phyloP scores from a whole-genome alignment of 768 basidiomycete genomes.

The Psilocybe cyanescens region DNA sequence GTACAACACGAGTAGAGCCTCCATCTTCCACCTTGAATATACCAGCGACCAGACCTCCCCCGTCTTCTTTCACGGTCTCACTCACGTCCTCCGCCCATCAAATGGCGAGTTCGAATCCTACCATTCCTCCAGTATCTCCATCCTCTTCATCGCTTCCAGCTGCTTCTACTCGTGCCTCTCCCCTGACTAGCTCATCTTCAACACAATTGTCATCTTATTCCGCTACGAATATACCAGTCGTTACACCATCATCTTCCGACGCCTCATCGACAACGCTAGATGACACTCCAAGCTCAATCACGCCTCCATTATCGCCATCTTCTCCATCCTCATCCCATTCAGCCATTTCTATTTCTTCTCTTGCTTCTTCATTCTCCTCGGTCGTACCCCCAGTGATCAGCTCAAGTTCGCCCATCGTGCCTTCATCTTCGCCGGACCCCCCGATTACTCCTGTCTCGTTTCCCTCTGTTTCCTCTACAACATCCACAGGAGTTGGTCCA shows the following conservation, averaged over 20 bases:
- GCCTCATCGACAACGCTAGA: too few relatives aligned
- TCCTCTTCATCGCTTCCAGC: too few relatives aligned
- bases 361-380: too few relatives aligned
- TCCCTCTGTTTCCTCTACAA: conserved; percentile 14
- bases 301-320: neutral
- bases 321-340: neutral
- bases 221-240: too few relatives aligned
- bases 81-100: neutral
- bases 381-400: too few relatives aligned
- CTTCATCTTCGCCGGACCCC: too few relatives aligned
- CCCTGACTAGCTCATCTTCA: too few relatives aligned
- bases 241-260: too few relatives aligned
- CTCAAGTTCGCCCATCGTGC: too few relatives aligned
- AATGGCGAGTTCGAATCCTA: neutral
- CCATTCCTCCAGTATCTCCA: too few relatives aligned
- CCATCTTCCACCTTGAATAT: neutral
- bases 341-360: conserved; percentile 5
- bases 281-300: neutral
- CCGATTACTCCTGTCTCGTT: conserved; percentile 12
- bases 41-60: conserved; percentile 2
- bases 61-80: conserved; percentile 18
- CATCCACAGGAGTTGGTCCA: conserved; percentile 4
- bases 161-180: too few relatives aligned
- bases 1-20: neutral
- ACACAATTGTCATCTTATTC: too few relatives aligned